Base-by-base conservation (phyloP, 73 alveolate genomes). In the Halteria grandinella region DNA sequence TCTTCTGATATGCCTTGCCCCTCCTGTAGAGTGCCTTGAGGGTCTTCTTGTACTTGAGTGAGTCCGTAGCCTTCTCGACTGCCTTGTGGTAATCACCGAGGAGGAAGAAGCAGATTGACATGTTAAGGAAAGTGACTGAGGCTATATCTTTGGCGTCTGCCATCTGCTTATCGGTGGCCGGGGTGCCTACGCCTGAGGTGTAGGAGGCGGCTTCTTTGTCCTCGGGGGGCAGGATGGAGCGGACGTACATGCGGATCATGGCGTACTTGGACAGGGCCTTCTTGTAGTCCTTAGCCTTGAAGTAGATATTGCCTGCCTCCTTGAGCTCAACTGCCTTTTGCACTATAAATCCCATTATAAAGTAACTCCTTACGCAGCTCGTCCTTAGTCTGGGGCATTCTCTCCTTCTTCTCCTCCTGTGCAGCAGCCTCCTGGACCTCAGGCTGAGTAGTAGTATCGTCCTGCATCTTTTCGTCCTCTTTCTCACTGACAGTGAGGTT, bases 221-320 rank as follows among this genome's bases (percentile, higher is more conserved):
- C 15, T 39, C 15, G 15, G 50, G 18, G 15, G 80, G 80, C 8
- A 51, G 3, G 1, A 66, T 37, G 1, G 45, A 32, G 10, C 28
- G 32, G 15, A 66, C 28, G 69, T 6, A 66, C 39, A 54, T 45
- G 25, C 47, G 33, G 1, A 66, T 66, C 28, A 63, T 21, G 8
- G 80, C 20, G 28, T 66, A 66, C 21, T 66, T 66, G 29, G 80
- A 63, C 29, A 66, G 15, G 6, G 80, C 80, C 45, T 43, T 66
- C 53, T 66, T 66, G 80, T 66, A 66, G 28, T 66, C 80, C 52
- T 66, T 66, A 29, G 5, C 33, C 58, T 66, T 41, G 52, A 44
- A 66, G 52, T 36, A 66, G 4, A 43, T 8, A 24, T 66, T 66
- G 17, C 80, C 80, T 36, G 43, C 80, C 14, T 66, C 80, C 28